These are phyloP conservation scores for Diplotaxis tenuifolia DNA, from an alignment of 345 rosid species.

Conservation along the genomic window DNA sequence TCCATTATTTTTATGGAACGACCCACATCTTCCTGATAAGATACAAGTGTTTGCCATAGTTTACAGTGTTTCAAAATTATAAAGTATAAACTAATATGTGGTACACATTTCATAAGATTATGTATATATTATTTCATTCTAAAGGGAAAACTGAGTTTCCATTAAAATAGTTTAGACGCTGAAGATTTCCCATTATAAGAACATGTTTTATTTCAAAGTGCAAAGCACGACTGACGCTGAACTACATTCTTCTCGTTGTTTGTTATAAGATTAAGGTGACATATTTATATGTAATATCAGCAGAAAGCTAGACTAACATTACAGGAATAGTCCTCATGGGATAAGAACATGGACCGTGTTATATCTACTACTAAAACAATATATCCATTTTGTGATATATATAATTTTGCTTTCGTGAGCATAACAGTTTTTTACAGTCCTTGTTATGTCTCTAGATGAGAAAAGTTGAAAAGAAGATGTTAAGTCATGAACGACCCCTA, in stretches of 20 bases:
- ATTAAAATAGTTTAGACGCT: background rate
- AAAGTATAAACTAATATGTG: background rate
- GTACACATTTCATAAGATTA: background rate
- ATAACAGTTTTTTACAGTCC: background rate
- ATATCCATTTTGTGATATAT: background rate
- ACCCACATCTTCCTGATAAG: background rate
- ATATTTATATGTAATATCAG: background rate
- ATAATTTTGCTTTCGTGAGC: background rate
- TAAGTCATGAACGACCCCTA: no score
- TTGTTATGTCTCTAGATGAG: background rate
- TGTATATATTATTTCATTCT: background rate
- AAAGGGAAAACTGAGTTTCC: background rate
- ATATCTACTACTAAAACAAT: no score
- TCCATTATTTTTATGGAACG: background rate
- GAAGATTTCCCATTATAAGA: background rate
- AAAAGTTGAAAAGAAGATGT: no score
- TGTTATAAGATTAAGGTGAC: background rate
- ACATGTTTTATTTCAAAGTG: background rate
- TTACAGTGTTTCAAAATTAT: background rate
- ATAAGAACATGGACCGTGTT: no score
- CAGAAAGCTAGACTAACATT: background rate
- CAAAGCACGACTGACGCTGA: background rate
- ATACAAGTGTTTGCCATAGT: background rate
- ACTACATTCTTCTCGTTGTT: background rate
- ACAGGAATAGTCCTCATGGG: background rate